These are phyloP conservation scores for Naegleria gruberi DNA, from an alignment of 208 protist species.

Conservation along the genomic window DNA sequence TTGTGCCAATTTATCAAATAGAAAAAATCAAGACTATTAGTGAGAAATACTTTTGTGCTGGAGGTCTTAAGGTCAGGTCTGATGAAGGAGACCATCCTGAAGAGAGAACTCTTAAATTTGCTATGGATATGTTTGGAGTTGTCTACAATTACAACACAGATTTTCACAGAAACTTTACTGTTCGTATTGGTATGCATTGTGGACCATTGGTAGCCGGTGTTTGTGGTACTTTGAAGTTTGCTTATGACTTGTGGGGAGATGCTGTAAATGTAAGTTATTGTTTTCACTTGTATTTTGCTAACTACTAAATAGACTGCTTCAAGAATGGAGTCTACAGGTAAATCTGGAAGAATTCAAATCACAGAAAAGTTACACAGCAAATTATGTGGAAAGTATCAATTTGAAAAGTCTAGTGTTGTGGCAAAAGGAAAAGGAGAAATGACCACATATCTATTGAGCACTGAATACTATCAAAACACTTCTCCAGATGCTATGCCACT, in stretches of 20 bases:
- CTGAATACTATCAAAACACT: not conserved
- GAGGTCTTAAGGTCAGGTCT: not conserved
- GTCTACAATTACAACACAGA: not conserved
- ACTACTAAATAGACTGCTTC: not conserved
- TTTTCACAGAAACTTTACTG: not conserved
- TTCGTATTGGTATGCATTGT: not conserved
- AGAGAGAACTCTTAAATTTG: not conserved
- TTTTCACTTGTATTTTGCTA: no score
- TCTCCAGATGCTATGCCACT: not conserved
- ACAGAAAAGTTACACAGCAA: no score
- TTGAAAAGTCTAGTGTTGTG: not conserved
- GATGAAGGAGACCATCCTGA: not conserved
- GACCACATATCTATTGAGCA: not conserved
- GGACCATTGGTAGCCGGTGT: not conserved
- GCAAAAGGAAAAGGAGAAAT: not conserved
- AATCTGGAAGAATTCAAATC: slow-evolving; percentile 31
- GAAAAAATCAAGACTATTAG: slow-evolving; percentile 33
- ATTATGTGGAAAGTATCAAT: not conserved
- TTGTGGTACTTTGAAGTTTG: not conserved
- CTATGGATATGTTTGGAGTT: not conserved
- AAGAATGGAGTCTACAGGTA: slow-evolving; percentile 24
- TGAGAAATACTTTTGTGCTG: slow-evolving; percentile 1
- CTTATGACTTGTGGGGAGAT: not conserved
- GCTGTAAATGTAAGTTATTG: not conserved
- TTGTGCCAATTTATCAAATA: not conserved